Evolutionary conservation across 192 early-diverging fungal species (phyloP).

Genomic region (Polychytrium aggregatum): DNA sequence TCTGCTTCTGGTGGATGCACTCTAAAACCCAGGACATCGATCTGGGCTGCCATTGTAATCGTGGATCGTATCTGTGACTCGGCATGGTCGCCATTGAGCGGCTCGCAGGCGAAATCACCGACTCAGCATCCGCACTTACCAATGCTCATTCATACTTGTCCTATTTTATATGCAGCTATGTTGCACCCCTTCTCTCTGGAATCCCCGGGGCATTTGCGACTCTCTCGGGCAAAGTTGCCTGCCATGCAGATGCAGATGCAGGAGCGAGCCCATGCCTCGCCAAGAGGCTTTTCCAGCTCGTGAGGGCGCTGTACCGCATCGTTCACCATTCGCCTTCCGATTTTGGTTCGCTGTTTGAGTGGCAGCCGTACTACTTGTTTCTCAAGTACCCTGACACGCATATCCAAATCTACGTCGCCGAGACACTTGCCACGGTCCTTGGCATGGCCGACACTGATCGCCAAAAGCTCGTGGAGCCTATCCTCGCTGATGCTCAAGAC

Average conservation of each 20-base stretch:
- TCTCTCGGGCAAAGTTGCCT: background rate
- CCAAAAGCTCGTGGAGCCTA: too few species aligned
- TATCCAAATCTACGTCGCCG: constrained; percentile 16
- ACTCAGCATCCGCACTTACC: too few species aligned
- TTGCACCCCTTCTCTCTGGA: constrained; percentile 3
- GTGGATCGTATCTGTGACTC: too few species aligned
- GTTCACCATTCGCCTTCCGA: constrained; percentile 1
- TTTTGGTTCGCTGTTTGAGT: background rate
- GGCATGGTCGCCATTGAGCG: too few species aligned
- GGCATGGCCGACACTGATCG: constrained; percentile 28
- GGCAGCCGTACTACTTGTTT: constrained; percentile 8
- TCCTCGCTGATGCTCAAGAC: too few species aligned
- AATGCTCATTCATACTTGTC: too few species aligned
- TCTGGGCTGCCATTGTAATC: too few species aligned
- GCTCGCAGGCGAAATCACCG: too few species aligned
- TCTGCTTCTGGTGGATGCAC: too few species aligned
- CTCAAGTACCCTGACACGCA: constrained; percentile 3
- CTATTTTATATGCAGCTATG: too few species aligned
- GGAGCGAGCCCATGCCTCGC: background rate
- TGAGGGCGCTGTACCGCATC: constrained; percentile 16
- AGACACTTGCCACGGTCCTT: constrained; percentile 22
- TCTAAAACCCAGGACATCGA: too few species aligned
- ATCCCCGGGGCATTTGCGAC: constrained; percentile 14
- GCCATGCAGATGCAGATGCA: background rate
- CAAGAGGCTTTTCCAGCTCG: constrained; percentile 4